Conservation (phyloP, 768 basidiomycete genomes). For the Russula brevipes region DNA sequence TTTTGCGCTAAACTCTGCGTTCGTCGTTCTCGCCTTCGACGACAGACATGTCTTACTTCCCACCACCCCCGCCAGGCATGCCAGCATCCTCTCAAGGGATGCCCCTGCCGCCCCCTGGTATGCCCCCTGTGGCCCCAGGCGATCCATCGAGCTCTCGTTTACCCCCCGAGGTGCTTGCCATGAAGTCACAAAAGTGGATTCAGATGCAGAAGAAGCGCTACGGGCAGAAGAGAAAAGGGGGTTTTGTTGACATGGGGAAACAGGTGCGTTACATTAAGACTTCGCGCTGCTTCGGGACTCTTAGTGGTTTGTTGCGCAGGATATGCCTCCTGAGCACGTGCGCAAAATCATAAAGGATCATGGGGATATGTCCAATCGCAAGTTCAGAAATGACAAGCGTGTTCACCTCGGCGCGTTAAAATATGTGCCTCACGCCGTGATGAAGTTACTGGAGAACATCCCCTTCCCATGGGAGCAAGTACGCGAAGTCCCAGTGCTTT, state of each 20-base stretch:
- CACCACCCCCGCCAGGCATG: constrained; percentile 38
- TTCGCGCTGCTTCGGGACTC: constrained; percentile 8
- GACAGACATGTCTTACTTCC: constrained; percentile 25
- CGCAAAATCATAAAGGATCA: constrained; percentile 99
- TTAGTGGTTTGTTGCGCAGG: constrained; percentile 43
- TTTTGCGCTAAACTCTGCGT: not conserved
- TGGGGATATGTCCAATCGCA: constrained; percentile 98
- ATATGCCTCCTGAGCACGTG: constrained; percentile 94
- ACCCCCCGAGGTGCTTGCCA: constrained; percentile 66
- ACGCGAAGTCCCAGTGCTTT: constrained; percentile 95
- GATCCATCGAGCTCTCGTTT: constrained; percentile 41
- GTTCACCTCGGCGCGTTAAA: constrained; percentile 97
- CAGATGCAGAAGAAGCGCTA: constrained; percentile 91
- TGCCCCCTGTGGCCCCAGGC: constrained; percentile 26
- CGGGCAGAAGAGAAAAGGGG: constrained; percentile 85
- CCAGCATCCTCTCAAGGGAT: constrained; percentile 29
- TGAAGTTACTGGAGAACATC: constrained; percentile 98
- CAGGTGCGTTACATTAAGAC: constrained; percentile 50
- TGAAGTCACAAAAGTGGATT: constrained; percentile 95
- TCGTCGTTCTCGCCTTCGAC: constrained; percentile 17
- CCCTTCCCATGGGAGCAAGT: constrained; percentile 99
- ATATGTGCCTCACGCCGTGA: constrained; percentile 98
- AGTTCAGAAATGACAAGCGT: constrained; percentile 98
- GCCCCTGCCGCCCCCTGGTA: constrained; percentile 33
- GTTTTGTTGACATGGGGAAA: constrained; percentile 89